These are phyloP conservation scores for Verticillium isaacii DNA, from an alignment of 2,329 filamentous ascomycete genomes.

Conservation along the genomic window DNA sequence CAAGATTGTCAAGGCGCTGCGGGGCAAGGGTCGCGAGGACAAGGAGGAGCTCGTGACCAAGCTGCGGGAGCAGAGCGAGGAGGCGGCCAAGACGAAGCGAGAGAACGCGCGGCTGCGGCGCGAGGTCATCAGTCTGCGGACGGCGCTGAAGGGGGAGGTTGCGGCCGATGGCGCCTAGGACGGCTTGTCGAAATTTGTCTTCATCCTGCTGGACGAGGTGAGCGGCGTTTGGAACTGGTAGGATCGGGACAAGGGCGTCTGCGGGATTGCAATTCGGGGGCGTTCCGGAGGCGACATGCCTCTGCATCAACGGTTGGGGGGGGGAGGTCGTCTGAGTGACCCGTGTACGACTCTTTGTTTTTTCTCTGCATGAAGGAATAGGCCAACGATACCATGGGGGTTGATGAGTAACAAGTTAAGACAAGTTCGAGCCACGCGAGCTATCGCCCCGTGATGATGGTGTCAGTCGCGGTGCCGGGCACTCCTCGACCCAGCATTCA, in stretches of 20 bases:
- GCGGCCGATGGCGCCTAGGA: conserved; percentile 27
- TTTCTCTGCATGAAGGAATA: background rate
- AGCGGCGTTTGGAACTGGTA: conserved; percentile 1
- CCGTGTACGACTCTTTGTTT: background rate
- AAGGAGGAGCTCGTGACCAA: conserved; percentile 71
- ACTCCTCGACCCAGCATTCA: conserved; percentile 62
- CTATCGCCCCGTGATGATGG: background rate
- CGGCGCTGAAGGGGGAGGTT: conserved; percentile 50
- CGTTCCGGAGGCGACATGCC: background rate
- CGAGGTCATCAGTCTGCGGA: conserved; percentile 69
- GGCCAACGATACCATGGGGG: background rate
- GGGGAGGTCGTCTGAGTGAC: background rate
- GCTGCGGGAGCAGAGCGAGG: conserved; percentile 70
- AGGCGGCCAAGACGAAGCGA: conserved; percentile 71
- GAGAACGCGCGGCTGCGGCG: conserved; percentile 81
- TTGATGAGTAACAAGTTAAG: background rate
- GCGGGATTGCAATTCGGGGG: background rate
- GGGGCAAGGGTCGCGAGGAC: conserved; percentile 67
- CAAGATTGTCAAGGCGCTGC: conserved; percentile 73
- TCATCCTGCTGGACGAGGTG: background rate
- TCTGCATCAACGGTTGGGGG: background rate
- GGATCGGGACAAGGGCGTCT: background rate
- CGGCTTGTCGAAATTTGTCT: background rate
- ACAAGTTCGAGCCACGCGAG: background rate
- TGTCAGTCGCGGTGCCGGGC: conserved; percentile 28